Percentiles rank a stretch among this genome's conserved stretches.
phyloP scores from a whole-genome alignment of 495 filamentous ascomycete genomes.

The Clohesyomyces aquaticus region DNA sequence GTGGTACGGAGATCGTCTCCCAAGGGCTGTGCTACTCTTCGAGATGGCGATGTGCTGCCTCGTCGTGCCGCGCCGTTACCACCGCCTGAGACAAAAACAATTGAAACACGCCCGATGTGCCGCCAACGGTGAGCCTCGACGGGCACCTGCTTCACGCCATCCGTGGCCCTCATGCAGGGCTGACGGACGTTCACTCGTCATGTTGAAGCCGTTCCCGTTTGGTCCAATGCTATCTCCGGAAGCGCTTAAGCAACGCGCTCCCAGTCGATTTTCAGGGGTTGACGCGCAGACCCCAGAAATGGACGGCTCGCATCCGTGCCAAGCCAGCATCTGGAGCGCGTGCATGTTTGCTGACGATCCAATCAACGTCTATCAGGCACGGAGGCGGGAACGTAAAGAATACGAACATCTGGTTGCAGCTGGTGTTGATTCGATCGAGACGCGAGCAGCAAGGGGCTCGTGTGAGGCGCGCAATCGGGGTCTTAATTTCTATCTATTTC shows the following conservation, averaged over 20 bases:
- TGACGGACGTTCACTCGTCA: conserved; percentile 27
- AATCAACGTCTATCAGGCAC: no score
- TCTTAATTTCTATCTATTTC: not conserved
- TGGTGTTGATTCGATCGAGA: no score
- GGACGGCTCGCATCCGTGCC: conserved; percentile 9
- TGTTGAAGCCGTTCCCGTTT: conserved; percentile 29
- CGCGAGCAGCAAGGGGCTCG: no score
- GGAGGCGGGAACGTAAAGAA: no score
- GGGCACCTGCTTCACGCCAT: conserved; percentile 7
- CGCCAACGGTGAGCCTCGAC: conserved; percentile 10
- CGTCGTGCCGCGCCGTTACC: not conserved
- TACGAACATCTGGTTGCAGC: no score
- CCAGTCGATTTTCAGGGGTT: conserved; percentile 36
- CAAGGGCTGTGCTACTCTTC: not conserved
- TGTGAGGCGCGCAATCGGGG: not conserved
- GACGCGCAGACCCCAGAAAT: conserved; percentile 27
- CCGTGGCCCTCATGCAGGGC: conserved; percentile 33
- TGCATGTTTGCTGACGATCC: conserved; percentile 3
- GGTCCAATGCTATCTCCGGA: conserved; percentile 35
- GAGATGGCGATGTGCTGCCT: not conserved
- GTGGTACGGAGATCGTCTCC: conserved; percentile 22
- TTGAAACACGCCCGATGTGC: conserved; percentile 18
- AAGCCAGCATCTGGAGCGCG: no score
- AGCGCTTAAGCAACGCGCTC: conserved; percentile 28
- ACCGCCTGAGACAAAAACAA: conserved; percentile 11